A percentile compares a stretch with the other conserved stretches of the same genome.
phyloP scores from a whole-genome alignment of 148 eudicot species.

The Rhododendron griersonianum region DNA sequence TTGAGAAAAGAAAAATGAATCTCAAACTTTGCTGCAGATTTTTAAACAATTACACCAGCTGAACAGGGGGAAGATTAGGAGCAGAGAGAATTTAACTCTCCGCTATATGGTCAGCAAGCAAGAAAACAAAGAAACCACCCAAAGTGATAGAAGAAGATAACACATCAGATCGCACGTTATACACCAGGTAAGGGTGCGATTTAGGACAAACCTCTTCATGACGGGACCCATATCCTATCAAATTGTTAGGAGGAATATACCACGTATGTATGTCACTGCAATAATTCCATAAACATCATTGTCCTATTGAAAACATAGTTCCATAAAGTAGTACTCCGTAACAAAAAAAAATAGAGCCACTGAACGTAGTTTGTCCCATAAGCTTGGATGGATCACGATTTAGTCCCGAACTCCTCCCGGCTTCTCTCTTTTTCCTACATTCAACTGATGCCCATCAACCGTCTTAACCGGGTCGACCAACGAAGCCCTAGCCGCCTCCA shows the following conservation, averaged over 20 bases:
- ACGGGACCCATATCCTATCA: not conserved
- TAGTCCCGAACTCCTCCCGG: not conserved
- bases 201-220: not conserved
- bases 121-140: not conserved
- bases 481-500: slow-evolving; percentile 50
- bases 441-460: slow-evolving; percentile 52
- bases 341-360: not conserved
- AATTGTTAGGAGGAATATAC: not conserved
- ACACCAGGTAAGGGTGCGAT: not conserved
- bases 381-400: not conserved
- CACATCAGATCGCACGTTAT: not conserved
- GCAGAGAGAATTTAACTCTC: not conserved
- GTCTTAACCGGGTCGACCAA: slow-evolving; percentile 51
- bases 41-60: not conserved
- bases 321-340: not conserved
- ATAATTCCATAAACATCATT: not conserved
- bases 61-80: not conserved
- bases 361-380: not conserved
- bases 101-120: not conserved
- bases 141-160: not conserved
- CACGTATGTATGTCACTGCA: not conserved
- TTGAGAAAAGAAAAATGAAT: not conserved
- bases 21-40: not conserved
- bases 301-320: not conserved
- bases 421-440: not conserved